A percentile compares a stretch with the other conserved stretches of the same genome.
These are phyloP conservation scores for Penicillium samsonianum DNA, from an alignment of 495 filamentous ascomycete genomes.

Conservation along the genomic window DNA sequence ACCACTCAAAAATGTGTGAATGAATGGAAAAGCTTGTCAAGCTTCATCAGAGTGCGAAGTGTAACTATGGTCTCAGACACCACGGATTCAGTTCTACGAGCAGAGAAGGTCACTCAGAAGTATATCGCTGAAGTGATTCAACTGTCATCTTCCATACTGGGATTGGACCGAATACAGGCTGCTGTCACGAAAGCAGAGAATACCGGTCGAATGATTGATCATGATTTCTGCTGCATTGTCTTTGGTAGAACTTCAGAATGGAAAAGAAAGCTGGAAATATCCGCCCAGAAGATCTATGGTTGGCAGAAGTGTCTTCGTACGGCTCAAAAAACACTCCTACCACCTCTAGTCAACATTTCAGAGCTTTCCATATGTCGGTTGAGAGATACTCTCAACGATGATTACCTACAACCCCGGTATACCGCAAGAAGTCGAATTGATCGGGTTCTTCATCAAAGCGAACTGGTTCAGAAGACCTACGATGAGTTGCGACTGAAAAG, in stretches of 20 bases:
- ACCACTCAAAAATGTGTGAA: background rate
- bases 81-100: background rate
- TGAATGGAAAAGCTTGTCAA: background rate
- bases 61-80: background rate
- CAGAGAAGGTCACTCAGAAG: background rate
- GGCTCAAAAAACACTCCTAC: background rate
- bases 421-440: constrained; percentile 20
- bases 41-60: background rate
- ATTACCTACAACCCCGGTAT: constrained; percentile 23
- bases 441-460: background rate
- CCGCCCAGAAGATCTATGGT: background rate
- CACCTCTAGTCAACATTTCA: background rate
- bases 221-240: constrained; percentile 22
- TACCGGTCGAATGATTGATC: constrained; percentile 6
- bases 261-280: background rate
- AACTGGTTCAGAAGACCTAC: background rate
- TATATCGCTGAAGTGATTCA: background rate
- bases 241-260: constrained; percentile 10
- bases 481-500: background rate
- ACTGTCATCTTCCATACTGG: constrained; percentile 1
- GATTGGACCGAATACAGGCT: constrained; percentile 7
- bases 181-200: constrained; percentile 3
- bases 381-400: constrained; percentile 2
- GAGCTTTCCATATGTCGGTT: background rate
- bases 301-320: background rate